phyloP scores from a whole-genome alignment of 129 eudicot genomes.

The Lactuca sativa region DNA sequence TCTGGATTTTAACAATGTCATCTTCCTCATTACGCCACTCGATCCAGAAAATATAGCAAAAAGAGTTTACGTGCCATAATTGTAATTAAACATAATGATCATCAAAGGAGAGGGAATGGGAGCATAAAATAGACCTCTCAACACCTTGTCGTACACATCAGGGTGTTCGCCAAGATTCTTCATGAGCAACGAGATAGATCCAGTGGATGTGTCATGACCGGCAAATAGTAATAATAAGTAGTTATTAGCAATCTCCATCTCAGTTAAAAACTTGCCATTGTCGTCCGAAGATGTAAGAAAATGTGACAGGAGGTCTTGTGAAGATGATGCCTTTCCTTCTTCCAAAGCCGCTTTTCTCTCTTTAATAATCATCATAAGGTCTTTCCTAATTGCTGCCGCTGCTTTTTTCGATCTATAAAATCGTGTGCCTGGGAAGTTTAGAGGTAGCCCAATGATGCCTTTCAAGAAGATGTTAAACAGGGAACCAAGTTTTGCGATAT shows the following conservation, averaged over 20 bases:
- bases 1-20: conserved; percentile 16
- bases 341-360: conserved; percentile 35
- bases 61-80: no score
- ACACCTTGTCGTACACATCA: conserved; percentile 46
- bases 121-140: conserved; percentile 35
- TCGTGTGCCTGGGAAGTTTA: conserved; percentile 59
- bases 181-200: conserved; percentile 40
- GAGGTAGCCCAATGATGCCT: conserved; percentile 51
- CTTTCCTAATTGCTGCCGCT: conserved; percentile 32
- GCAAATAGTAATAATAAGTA: conserved; percentile 52
- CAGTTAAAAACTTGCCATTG: conserved; percentile 46
- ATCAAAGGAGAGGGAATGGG: neutral
- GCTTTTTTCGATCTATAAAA: conserved; percentile 46
- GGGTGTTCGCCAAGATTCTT: conserved; percentile 52
- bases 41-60: no score
- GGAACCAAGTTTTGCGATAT: conserved; percentile 38
- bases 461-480: conserved; percentile 48
- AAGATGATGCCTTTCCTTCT: conserved; percentile 22
- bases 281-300: conserved; percentile 44
- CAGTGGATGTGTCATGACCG: conserved; percentile 55
- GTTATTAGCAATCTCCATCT: conserved; percentile 43
- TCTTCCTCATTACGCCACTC: no score
- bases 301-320: conserved; percentile 53
- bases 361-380: conserved; percentile 27
- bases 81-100: neutral